Percentiles rank a stretch among this genome's conserved stretches.
phyloP scores from a whole-genome alignment of 2,329 filamentous ascomycete genomes.

The Cadophora malorum region DNA sequence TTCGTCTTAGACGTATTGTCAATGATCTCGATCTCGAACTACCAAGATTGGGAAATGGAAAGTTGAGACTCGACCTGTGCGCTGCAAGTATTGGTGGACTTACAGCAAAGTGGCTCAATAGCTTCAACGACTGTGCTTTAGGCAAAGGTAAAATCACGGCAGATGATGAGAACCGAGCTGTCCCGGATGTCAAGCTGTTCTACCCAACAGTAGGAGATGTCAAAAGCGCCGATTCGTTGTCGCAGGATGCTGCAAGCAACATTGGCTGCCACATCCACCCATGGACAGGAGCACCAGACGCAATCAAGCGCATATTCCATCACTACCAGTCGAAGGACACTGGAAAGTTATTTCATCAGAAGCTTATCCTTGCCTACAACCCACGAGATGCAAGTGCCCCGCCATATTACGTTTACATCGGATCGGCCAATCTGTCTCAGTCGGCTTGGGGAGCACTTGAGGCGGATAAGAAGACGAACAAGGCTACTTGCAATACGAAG shows the following conservation, averaged over 20 bases:
- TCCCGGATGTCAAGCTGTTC: constrained; percentile 28
- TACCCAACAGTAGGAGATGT: constrained; percentile 30
- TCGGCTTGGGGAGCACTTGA: constrained; percentile 27
- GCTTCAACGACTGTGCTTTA: constrained; percentile 27
- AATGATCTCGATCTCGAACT: constrained; percentile 20
- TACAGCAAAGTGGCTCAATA: constrained; percentile 25
- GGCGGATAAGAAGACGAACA: constrained; percentile 25
- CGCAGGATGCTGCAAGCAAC: constrained; percentile 26
- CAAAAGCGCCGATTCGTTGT: constrained; percentile 14
- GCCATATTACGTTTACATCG: constrained; percentile 27
- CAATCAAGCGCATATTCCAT: constrained; percentile 27
- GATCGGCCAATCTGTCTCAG: constrained; percentile 27
- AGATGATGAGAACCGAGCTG: constrained; percentile 5
- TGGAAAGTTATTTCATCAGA: constrained; percentile 28
- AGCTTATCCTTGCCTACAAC: constrained; percentile 28
- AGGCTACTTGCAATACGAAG: constrained; percentile 26
- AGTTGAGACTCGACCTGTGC: constrained; percentile 28
- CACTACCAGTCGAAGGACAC: constrained; percentile 29
- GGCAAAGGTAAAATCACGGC: constrained; percentile 20
- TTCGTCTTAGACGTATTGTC: constrained; percentile 27
- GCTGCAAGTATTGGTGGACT: constrained; percentile 28
- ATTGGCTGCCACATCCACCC: constrained; percentile 29
- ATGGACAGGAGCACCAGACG: constrained; percentile 24
- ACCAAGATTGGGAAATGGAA: background rate
- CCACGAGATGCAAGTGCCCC: constrained; percentile 12